Percentiles rank a stretch among this genome's conserved stretches.
Conservation (phyloP, 2,329 filamentous ascomycete species). For the Penicillium rolfsii region DNA sequence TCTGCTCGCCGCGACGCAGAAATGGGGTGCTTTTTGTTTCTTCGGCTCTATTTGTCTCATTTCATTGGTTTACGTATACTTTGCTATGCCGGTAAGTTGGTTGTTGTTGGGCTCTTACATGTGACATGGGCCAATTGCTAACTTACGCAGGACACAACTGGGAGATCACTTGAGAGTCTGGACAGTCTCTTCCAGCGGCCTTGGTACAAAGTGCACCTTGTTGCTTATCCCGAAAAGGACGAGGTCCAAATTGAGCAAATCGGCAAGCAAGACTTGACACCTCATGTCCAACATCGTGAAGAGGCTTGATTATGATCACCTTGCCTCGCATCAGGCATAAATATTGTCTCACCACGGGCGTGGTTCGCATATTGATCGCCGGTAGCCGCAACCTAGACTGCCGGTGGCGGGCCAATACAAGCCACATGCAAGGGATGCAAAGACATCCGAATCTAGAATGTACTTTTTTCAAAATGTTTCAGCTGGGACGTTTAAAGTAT, state of each 20-base stretch:
- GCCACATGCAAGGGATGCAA: background rate
- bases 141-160: constrained; percentile 7
- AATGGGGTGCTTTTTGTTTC: constrained; percentile 31
- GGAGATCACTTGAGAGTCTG: constrained; percentile 5
- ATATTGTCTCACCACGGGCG: constrained; percentile 1
- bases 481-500: background rate
- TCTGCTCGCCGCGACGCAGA: constrained; percentile 26
- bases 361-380: background rate
- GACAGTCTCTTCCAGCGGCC: constrained; percentile 8
- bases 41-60: constrained; percentile 26
- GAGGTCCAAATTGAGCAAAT: constrained; percentile 9
- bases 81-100: constrained; percentile 26
- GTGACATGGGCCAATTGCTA: background rate
- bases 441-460: no score
- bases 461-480: constrained; percentile 1
- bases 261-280: background rate
- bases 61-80: constrained; percentile 26
- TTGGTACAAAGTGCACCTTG: constrained; percentile 7
- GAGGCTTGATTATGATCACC: background rate
- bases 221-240: constrained; percentile 5
- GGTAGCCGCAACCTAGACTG: background rate
- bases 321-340: background rate
- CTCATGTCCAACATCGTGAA: background rate
- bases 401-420: background rate
- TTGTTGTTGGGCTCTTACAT: no score